Evolutionary conservation across 306 rosid genomes (phyloP).

Genomic region (Quercus parvula): DNA sequence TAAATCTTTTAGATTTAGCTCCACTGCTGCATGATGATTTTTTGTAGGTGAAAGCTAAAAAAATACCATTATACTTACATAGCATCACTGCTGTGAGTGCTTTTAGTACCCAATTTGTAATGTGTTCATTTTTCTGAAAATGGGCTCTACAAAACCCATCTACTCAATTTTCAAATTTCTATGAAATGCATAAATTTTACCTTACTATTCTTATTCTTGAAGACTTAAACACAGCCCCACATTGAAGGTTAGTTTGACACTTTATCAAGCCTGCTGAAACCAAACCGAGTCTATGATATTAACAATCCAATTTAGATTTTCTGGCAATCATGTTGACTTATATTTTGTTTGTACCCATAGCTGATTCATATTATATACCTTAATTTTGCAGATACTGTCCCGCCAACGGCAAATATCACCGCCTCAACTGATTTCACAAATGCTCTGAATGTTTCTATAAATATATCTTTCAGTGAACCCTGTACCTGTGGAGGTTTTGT

Average conservation of each 20-base stretch:
- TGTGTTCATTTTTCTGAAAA: too few species aligned
- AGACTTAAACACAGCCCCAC: background rate
- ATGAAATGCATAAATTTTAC: background rate
- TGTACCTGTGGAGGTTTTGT: constrained; percentile 31
- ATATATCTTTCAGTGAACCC: constrained; percentile 72
- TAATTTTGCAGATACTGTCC: constrained; percentile 65
- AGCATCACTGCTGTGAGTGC: too few species aligned
- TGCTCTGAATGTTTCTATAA: constrained; percentile 64
- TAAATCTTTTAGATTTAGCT: too few species aligned
- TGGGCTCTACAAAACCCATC: background rate
- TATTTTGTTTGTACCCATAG: background rate
- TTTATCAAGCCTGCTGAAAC: background rate
- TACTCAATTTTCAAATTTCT: background rate
- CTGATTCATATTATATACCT: background rate
- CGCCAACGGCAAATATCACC: constrained; percentile 72
- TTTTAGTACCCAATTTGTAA: background rate
- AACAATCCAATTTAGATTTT: background rate
- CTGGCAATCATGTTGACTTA: background rate
- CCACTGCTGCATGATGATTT: too few species aligned
- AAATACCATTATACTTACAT: too few species aligned
- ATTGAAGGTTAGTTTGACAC: background rate
- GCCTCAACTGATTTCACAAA: constrained; percentile 60
- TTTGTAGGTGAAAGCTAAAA: too few species aligned
- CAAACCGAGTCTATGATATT: background rate
- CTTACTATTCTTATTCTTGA: background rate